These are phyloP conservation scores for Didymella sp. DNA, from an alignment of 2,329 filamentous ascomycete genomes.

Conservation along the genomic window DNA sequence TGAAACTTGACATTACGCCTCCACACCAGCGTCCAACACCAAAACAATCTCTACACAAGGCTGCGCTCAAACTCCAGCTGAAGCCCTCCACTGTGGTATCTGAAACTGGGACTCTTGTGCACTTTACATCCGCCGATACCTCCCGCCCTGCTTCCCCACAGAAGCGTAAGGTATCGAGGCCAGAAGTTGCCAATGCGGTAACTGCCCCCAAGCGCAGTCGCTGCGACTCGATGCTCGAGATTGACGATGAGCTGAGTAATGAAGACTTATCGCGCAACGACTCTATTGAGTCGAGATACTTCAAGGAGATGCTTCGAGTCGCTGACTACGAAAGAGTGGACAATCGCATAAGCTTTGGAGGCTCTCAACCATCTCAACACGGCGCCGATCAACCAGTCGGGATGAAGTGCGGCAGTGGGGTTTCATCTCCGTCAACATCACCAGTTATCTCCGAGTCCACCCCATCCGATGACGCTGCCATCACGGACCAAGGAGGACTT, in stretches of 20 bases:
- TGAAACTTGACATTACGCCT: conserved; percentile 27
- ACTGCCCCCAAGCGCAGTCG: conserved; percentile 2
- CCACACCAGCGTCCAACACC: not conserved
- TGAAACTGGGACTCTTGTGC: not conserved
- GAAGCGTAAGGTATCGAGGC: conserved; percentile 21
- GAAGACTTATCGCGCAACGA: not conserved
- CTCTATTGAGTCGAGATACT: not conserved
- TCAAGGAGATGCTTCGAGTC: not conserved
- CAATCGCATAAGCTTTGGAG: no score
- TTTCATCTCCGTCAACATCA: not conserved
- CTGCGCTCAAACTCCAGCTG: not conserved
- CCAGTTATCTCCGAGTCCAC: not conserved
- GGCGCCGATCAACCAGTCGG: not conserved
- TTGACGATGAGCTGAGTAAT: not conserved
- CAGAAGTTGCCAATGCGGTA: not conserved
- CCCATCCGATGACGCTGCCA: not conserved
- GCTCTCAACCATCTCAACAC: not conserved
- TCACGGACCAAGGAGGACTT: not conserved
- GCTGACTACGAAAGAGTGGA: not conserved
- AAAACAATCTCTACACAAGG: no score
- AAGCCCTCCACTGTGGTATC: not conserved
- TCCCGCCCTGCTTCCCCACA: not conserved
- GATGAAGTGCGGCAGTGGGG: not conserved
- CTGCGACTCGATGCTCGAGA: not conserved
- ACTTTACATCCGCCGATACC: not conserved